These are phyloP conservation scores for Coemansia asiatica DNA, from an alignment of 192 early-diverging fungal species.

Conservation along the genomic window DNA sequence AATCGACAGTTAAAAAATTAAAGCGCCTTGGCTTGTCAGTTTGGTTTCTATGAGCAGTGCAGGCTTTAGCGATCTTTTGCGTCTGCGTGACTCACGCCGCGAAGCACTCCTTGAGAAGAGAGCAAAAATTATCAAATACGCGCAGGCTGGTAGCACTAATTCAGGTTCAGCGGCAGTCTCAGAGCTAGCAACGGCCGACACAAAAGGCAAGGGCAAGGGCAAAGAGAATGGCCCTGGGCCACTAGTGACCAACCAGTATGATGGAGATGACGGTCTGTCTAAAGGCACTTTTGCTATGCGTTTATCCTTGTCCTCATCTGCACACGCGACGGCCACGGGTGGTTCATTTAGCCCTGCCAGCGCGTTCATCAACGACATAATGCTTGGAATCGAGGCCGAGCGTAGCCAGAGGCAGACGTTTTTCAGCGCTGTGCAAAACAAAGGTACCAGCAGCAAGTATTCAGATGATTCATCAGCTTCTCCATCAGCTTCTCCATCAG, in stretches of 20 bases:
- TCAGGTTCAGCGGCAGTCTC: neutral
- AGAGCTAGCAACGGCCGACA: slow-evolving; percentile 13
- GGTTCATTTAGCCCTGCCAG: neutral
- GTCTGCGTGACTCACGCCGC: slow-evolving; percentile 44
- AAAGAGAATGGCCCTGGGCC: slow-evolving; percentile 9
- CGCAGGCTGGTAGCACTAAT: neutral
- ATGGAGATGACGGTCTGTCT: neutral
- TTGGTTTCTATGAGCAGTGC: neutral
- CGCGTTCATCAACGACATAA: slow-evolving; percentile 15
- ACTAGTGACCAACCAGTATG: neutral
- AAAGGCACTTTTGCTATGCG: neutral
- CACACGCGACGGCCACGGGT: no score
- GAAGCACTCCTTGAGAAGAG: slow-evolving; percentile 44
- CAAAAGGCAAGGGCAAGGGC: slow-evolving; percentile 33
- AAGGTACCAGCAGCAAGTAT: neutral
- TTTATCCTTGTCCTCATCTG: neutral
- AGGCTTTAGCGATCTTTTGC: slow-evolving; percentile 45
- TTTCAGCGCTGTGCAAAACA: slow-evolving; percentile 5
- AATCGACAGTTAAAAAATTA: neutral
- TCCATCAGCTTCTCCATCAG: no score
- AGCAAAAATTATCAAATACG: slow-evolving; percentile 12
- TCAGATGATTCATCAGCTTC: no score
- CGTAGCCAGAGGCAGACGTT: slow-evolving; percentile 17
- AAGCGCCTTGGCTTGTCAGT: neutral
- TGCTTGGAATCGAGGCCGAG: slow-evolving; percentile 33